Evolutionary conservation across 2,329 filamentous ascomycete genomes (phyloP), one percentile per base, ranked within the genome.

Genomic region (Hypoxylon rubiginosum): DNA sequence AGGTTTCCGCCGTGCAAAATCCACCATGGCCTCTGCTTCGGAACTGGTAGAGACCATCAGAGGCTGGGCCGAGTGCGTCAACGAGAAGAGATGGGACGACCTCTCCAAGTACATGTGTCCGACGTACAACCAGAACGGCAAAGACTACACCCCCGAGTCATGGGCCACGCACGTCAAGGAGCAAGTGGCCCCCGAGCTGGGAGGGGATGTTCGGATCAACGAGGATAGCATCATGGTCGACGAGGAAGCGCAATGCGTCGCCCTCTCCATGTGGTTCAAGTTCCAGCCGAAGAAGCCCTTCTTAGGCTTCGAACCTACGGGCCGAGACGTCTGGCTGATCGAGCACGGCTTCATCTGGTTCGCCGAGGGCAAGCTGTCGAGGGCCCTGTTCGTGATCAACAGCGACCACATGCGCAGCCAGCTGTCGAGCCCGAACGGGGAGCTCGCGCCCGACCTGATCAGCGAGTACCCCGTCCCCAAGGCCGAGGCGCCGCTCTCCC

Each of bases 41-140:
- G 49, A 69, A 39, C 39, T 67, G 8, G 53, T 64, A 56, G 58
- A 58, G 10, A 69, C 54, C 32, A 55, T 67, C 8, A 51, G 54
- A 28, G 56, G 34, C 56, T 71, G 61, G 66, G 13, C 57, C 43
- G 43, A 62, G 41, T 67, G 60, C 34, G 49, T 71, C 36, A 69
- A 71, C 55, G 54, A 69, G 55, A 69, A 69, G 58, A 69, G 53
- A 58, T 69, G 63, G 68, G 43, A 64, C n/a, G 63, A 65, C 26
- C 11, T 71, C 19, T 32, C 54, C 8, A 61, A 63, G 15, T 68
- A 63, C 21, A 60, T 67, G 51, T 54, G 67, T 28, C 54, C 63
- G 15, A 63, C 64, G 24, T 67, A 67, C 15, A 64, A 34, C 36
- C 66, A 71, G 45, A 68, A 68, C 21, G 63, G 58, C 28, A 54